phyloP scores from a whole-genome alignment of 2,329 filamentous ascomycete species.

The Fusarium austroafricanum region DNA sequence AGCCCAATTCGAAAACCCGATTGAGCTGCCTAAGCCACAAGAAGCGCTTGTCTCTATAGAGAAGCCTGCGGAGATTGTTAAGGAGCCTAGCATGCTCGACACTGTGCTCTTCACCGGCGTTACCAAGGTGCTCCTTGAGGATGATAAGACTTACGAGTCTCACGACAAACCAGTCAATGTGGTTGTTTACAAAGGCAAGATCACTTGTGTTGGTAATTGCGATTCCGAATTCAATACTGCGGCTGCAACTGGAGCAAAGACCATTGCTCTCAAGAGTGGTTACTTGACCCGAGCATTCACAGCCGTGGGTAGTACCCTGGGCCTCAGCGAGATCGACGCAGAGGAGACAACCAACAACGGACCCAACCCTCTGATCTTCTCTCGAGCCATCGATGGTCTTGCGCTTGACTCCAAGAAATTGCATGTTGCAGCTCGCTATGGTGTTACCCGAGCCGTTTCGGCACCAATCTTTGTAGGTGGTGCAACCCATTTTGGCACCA shows the following conservation, averaged over 20 bases:
- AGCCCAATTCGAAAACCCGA: conserved; percentile 63
- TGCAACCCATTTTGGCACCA: conserved; percentile 65
- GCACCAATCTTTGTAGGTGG: conserved; percentile 60
- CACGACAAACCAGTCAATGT: conserved; percentile 58
- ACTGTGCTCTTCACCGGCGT: conserved; percentile 69
- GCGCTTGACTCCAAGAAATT: conserved; percentile 68
- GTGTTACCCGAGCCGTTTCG: conserved; percentile 69
- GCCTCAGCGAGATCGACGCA: conserved; percentile 71
- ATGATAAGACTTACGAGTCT: conserved; percentile 52
- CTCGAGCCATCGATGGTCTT: conserved; percentile 68
- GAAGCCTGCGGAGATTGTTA: conserved; percentile 55
- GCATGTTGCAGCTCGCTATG: conserved; percentile 63
- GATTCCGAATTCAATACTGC: conserved; percentile 55
- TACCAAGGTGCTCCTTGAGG: conserved; percentile 61
- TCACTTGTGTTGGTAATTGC: conserved; percentile 69
- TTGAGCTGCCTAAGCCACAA: conserved; percentile 65
- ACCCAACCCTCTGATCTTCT: conserved; percentile 60
- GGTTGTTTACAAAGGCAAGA: conserved; percentile 63
- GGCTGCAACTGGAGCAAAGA: conserved; percentile 48
- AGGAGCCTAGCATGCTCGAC: conserved; percentile 53
- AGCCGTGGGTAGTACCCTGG: conserved; percentile 69
- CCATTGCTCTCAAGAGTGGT: conserved; percentile 66
- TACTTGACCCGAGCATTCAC: conserved; percentile 71
- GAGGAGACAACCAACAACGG: conserved; percentile 68
- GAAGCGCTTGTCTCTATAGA: conserved; percentile 53